A percentile compares a stretch with the other conserved stretches of the same genome.
Evolutionary conservation across 148 eudicot species (phyloP).

Genomic region (Arctostaphylos glauca): DNA sequence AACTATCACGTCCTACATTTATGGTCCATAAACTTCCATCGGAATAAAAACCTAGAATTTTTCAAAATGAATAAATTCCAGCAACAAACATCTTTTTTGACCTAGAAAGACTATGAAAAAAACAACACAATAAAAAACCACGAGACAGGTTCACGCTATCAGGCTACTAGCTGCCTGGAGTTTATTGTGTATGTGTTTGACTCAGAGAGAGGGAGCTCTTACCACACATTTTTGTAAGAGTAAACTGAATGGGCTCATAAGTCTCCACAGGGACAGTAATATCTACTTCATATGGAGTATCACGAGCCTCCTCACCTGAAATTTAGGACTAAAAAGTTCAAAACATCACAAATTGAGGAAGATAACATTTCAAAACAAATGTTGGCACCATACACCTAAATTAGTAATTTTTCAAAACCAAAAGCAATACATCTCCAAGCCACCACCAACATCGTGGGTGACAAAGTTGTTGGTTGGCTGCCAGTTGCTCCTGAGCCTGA

Average conservation of each 20-base stretch:
- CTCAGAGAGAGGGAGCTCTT: slow-evolving; percentile 21
- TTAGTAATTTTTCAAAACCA: background rate
- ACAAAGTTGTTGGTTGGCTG: slow-evolving; percentile 76
- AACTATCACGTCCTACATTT: background rate
- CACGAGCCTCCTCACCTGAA: slow-evolving; percentile 61
- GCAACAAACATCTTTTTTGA: background rate
- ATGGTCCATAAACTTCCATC: background rate
- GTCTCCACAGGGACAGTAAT: slow-evolving; percentile 67
- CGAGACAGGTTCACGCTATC: background rate
- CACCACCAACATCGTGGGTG: slow-evolving; percentile 63
- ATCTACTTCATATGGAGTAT: slow-evolving; percentile 72
- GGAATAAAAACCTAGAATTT: background rate
- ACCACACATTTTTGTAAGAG: slow-evolving; percentile 82
- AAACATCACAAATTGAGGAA: background rate
- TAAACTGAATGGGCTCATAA: slow-evolving; percentile 74
- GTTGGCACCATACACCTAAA: background rate
- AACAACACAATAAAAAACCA: background rate
- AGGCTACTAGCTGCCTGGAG: background rate
- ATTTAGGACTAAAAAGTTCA: slow-evolving; percentile 15
- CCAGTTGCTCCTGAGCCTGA: slow-evolving; percentile 86
- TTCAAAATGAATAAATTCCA: background rate
- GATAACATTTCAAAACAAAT: slow-evolving; percentile 2
- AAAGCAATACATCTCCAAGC: slow-evolving; percentile 81
- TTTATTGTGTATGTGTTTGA: background rate
- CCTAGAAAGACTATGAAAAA: background rate